phyloP scores from a whole-genome alignment of 441 rosid genomes.

The Brassica hybrid region DNA sequence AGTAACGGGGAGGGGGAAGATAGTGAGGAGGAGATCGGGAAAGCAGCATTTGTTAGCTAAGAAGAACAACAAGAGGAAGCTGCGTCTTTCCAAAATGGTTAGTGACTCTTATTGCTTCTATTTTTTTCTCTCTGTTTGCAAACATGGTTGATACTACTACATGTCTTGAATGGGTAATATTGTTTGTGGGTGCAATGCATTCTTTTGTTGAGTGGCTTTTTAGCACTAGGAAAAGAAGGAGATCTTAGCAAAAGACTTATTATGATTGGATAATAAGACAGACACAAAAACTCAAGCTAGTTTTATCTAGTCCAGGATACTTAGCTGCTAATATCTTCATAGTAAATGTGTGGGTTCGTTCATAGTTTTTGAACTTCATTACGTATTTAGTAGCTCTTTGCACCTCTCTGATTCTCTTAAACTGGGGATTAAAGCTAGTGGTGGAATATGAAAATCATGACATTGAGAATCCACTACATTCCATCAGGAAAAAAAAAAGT shows the following conservation, averaged over 20 bases:
- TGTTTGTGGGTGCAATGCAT: slow-evolving; percentile 2
- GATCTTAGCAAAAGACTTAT: too few species aligned
- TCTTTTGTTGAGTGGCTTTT: neutral
- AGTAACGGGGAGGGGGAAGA: slow-evolving; percentile 91
- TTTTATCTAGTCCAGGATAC: neutral
- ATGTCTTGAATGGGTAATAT: neutral
- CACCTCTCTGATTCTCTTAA: too few species aligned
- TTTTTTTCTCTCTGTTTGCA: neutral
- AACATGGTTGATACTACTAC: neutral
- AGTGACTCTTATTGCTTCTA: neutral
- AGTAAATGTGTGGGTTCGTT: too few species aligned
- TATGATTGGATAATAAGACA: neutral
- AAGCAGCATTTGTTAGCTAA: slow-evolving; percentile 93
- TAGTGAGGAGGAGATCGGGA: slow-evolving; percentile 91
- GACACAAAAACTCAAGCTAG: neutral
- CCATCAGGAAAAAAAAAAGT: too few species aligned
- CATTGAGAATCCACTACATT: too few species aligned
- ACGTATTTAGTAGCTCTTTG: too few species aligned
- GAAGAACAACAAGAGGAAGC: slow-evolving; percentile 89
- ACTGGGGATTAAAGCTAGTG: too few species aligned
- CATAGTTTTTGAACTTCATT: neutral
- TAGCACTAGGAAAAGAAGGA: too few species aligned
- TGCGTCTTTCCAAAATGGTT: slow-evolving; percentile 91
- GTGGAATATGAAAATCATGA: too few species aligned
- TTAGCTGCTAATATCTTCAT: neutral